Evolutionary conservation across 257 asterid genomes (phyloP), one percentile per base, ranked within the genome.

Genomic region (Nicotiana obtusifolia): DNA sequence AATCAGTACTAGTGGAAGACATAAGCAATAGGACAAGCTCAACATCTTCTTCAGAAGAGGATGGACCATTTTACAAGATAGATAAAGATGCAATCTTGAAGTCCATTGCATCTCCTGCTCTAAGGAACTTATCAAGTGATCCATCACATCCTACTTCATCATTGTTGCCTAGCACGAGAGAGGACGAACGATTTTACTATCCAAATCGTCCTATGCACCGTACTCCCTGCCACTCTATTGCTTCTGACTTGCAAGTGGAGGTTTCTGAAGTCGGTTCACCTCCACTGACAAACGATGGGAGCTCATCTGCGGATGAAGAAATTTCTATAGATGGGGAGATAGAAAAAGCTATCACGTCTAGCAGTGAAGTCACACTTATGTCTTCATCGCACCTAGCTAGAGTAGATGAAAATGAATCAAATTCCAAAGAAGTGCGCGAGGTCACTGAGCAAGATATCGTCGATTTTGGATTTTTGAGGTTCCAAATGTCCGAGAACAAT

Each of bases 211-310:
- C 81, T 2, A 61, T 64, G 35, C 81, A 33, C n/a, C 98, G 87
- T 80, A 44, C 85, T 11, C 88, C 90, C 47, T 78, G 92, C 65
- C 82, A 85, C 59, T 96, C 98, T n/a, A 88, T 93, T 44, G 97
- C 95, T 81, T 96, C 99, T 9, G 99, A 93, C 81, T 61, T 96
- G 90, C 97, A 94, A 82, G 99, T 96, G 37, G 98, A 96, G 89
- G 90, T 89, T 64, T 91, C 97, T 10, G 97, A 96, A 77, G 62
- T 94, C 20, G 87, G 97, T 76, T 94, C 95, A 3, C 95, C 99
- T 16, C 91, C 91, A 13, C 78, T 68, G 9, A 88, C 93, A 13
- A 84, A 85, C 13, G 92, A 89, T 30, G 94, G 89, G 13, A 87
- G 81, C 88, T 85, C 94, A 7, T 83, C 83, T 52, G 82, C 64